phyloP scores from a whole-genome alignment of 169 alveolate genomes.

The Plasmodium billcollinsi region DNA sequence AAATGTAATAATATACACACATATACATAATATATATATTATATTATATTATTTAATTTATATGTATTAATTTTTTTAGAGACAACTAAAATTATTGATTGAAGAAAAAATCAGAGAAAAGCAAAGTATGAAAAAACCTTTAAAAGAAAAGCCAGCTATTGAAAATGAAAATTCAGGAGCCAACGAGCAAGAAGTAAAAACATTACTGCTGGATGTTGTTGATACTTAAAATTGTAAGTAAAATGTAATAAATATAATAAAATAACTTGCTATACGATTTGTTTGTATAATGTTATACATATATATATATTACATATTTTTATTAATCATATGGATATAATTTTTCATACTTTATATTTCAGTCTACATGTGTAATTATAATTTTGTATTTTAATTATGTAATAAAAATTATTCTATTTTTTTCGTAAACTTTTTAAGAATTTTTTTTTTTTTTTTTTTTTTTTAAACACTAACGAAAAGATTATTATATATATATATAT shows the following conservation, averaged over 20 bases:
- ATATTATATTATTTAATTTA: background rate
- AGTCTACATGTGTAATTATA: too few species aligned
- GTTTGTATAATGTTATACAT: too few species aligned
- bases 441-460: too few species aligned
- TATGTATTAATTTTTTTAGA: slow-evolving; percentile 4
- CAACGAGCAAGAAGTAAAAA: slow-evolving; percentile 71
- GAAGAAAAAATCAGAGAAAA: slow-evolving; percentile 68
- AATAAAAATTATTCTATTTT: background rate
- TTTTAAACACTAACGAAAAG: too few species aligned
- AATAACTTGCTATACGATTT: too few species aligned
- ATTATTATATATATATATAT: too few species aligned
- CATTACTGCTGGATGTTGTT: slow-evolving; percentile 43
- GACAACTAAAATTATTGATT: slow-evolving; percentile 49
- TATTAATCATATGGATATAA: too few species aligned
- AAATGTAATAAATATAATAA: too few species aligned
- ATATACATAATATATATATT: background rate
- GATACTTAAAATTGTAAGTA: slow-evolving; percentile 3
- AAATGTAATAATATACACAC: background rate
- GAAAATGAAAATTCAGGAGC: slow-evolving; percentile 67
- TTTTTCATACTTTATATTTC: too few species aligned
- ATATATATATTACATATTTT: too few species aligned
- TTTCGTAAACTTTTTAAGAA: background rate
- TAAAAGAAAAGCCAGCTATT: slow-evolving; percentile 47
- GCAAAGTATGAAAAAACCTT: slow-evolving; percentile 61
- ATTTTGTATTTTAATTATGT: too few species aligned